Evolutionary conservation across 192 early-diverging fungal genomes (phyloP).

Genomic region (Coemansia sp.): DNA sequence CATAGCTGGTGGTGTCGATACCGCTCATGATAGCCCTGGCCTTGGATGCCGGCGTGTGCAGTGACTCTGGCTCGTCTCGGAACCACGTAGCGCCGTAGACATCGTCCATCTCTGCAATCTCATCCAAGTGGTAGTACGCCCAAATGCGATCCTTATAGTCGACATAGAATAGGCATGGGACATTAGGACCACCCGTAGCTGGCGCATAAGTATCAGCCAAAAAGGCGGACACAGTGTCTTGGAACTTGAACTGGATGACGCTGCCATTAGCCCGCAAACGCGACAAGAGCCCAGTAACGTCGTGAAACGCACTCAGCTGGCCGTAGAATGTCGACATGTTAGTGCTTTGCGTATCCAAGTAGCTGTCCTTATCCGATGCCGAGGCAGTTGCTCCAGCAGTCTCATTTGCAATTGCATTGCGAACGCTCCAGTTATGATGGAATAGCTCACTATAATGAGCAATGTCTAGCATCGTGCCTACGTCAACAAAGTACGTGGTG

Average conservation of each 20-base stretch:
- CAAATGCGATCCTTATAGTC: slow-evolving; percentile 60
- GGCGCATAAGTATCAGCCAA: slow-evolving; percentile 55
- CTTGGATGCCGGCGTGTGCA: slow-evolving; percentile 27
- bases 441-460: slow-evolving; percentile 53
- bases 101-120: slow-evolving; percentile 57
- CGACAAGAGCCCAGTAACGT: slow-evolving; percentile 44
- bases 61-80: slow-evolving; percentile 28
- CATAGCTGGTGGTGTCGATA: slow-evolving; percentile 26
- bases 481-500: slow-evolving; percentile 55
- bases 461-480: slow-evolving; percentile 48
- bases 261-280: slow-evolving; percentile 52
- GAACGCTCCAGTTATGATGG: slow-evolving; percentile 37
- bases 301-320: slow-evolving; percentile 36
- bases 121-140: slow-evolving; percentile 58
- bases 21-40: slow-evolving; percentile 20
- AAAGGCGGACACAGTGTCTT: slow-evolving; percentile 57
- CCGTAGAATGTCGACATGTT: slow-evolving; percentile 30
- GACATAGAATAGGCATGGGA: slow-evolving; percentile 58
- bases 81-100: slow-evolving; percentile 58
- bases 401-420: slow-evolving; percentile 20
- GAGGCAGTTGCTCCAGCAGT: slow-evolving; percentile 15
- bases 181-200: slow-evolving; percentile 54
- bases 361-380: slow-evolving; percentile 30
- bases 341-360: slow-evolving; percentile 26
- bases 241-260: slow-evolving; percentile 58